Evolutionary conservation across 306 rosid species (phyloP).

Genomic region (Vigna unguiculata): DNA sequence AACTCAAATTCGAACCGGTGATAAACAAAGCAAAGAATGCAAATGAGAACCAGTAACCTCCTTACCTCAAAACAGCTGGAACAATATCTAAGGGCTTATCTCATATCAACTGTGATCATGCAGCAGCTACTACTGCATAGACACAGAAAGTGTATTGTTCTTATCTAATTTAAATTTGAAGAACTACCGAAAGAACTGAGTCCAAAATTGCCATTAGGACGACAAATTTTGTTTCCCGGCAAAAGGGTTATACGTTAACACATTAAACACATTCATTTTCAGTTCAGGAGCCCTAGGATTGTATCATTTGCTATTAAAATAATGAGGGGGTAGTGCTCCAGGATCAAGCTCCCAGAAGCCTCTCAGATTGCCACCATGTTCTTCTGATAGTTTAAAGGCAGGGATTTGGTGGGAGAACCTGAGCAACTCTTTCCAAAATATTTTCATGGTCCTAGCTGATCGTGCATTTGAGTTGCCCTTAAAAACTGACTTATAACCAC

Average conservation of each 20-base stretch:
- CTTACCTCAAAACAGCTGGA: constrained; percentile 31
- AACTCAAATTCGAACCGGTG: not conserved
- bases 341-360: constrained; percentile 93
- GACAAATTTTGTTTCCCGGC: constrained; percentile 35
- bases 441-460: constrained; percentile 38
- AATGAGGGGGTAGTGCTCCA: constrained; percentile 67
- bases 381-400: constrained; percentile 67
- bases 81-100: not conserved
- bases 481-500: constrained; percentile 69
- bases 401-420: constrained; percentile 88
- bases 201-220: constrained; percentile 29
- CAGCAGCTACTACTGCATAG: constrained; percentile 21
- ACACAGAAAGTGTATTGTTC: constrained; percentile 26
- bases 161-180: constrained; percentile 30
- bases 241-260: constrained; percentile 33
- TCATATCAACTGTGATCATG: constrained; percentile 24
- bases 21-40: constrained; percentile 5
- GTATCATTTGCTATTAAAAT: constrained; percentile 25
- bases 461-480: constrained; percentile 50
- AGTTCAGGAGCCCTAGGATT: constrained; percentile 32
- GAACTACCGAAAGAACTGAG: not conserved
- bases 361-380: constrained; percentile 59
- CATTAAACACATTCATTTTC: constrained; percentile 23
- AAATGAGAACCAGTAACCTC: constrained; percentile 39
- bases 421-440: constrained; percentile 58